Evolutionary conservation across 768 basidiomycete genomes (phyloP), one percentile per base, ranked within the genome.

Genomic region (Calocybe cyanea): DNA sequence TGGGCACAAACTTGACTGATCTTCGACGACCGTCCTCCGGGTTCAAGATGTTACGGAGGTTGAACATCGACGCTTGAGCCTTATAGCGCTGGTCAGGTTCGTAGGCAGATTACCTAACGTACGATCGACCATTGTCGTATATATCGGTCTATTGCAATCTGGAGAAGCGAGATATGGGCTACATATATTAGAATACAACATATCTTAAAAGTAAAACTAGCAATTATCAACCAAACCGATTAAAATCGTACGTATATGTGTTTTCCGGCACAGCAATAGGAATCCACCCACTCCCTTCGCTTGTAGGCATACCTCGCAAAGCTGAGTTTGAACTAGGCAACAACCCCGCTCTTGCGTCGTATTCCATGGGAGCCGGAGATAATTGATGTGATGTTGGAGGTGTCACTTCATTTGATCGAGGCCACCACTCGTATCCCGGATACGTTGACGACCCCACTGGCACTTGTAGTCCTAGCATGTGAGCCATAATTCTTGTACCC

Each of bases 351-450:
- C 41, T 49, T 7, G 46, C 13, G 21, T 45, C 46, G 41, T 49
- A 50, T 15, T 49, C 50, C 10, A 43, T 19, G 7, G 41, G 38
- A 19, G 49, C 34, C 8, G 61, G 44, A n/a, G 56, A 40, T 33
- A 52, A 20, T 10, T 51, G 39, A 30, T 57, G 53, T 15, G 61
- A 45, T 39, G 52, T 36, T 5, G 59, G 41, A 19, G 52, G 48
- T n/a, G 54, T 43, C 14, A 50, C 50, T 41, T 64, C 65, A 41
- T 58, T 64, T 30, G 66, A 57, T 30, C 76, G 74, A 17, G 81
- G 77, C 80, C 81, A 84, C 82, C 79, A 82, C 56, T 82, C 80
- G 54, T 79, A 82, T 20, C 78, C 81, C 14, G 76, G 70, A 58
- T 68, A 75, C 3, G 74, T 73, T 32, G 82, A 80, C 32, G 81